Evolutionary conservation across 1,139 yeast genomes (phyloP).

Genomic region (Ogataea hybrid): DNA sequence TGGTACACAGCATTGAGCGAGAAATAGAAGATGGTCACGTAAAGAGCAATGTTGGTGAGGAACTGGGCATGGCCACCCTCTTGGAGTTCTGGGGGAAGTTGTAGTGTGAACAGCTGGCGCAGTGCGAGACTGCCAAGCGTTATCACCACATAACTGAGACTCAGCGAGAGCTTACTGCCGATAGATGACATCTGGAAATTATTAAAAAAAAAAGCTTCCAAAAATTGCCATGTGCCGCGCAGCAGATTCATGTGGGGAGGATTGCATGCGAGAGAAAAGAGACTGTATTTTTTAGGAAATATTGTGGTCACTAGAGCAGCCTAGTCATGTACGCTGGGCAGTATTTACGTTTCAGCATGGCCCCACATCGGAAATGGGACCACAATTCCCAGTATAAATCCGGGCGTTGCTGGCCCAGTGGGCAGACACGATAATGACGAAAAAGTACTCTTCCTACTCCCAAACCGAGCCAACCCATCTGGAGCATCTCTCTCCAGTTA

Average conservation of each 20-base stretch:
- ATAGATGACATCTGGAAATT: neutral
- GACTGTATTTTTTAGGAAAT: neutral
- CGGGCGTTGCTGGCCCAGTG: neutral
- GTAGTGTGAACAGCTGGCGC: slow-evolving; percentile 21
- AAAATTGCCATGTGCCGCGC: neutral
- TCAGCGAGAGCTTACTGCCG: slow-evolving; percentile 18
- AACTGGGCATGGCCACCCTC: slow-evolving; percentile 68
- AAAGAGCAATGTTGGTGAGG: slow-evolving; percentile 59
- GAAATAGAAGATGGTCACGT: slow-evolving; percentile 46
- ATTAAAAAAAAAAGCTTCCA: neutral
- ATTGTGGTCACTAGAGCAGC: neutral
- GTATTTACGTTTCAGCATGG: neutral
- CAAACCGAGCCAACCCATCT: slow-evolving; percentile 20
- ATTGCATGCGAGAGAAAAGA: neutral
- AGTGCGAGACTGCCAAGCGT: slow-evolving; percentile 17
- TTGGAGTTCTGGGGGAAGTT: slow-evolving; percentile 47
- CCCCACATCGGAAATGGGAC: slow-evolving; percentile 2
- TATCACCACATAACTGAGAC: slow-evolving; percentile 18
- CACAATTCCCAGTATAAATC: slow-evolving; percentile 2
- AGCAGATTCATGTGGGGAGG: neutral
- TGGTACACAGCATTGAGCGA: slow-evolving; percentile 43
- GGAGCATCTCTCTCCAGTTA: slow-evolving; percentile 20
- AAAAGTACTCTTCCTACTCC: slow-evolving; percentile 11
- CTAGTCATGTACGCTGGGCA: neutral
- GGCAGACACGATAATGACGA: slow-evolving; percentile 16